Evolutionary conservation across 2,329 filamentous ascomycete genomes (phyloP), one percentile per base, ranked within the genome.

Genomic region (Botrytis elliptica): DNA sequence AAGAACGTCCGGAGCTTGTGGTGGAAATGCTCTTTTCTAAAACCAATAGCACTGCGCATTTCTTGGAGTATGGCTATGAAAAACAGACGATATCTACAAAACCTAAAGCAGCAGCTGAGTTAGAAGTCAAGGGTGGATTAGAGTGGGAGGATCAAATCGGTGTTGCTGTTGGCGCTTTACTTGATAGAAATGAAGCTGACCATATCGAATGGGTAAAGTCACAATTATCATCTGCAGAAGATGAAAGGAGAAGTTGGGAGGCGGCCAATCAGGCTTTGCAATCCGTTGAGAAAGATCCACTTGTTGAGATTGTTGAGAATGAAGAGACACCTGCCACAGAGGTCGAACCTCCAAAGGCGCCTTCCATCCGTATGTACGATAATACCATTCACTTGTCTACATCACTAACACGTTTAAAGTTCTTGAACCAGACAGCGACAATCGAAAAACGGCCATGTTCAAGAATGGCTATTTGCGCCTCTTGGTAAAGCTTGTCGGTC

Each of bases 21-120:
- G 91, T 97, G 0, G 96, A 99, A 83, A 89, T 99, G 87, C 86
- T 99, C 22, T 99, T 99, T 83, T 97, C 93, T 82, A 99, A 99
- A 82, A 92, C 94, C 73, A 91, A 90, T 70, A 88, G 89, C 64
- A 97, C 93, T 0, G 88, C 94, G 0, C 93, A 93, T 82, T 98
- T 94, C 81, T 87, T 99, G 8, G 95, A 98, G 80, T 94, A 95
- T 79, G 96, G 96, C 0, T 92, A 93, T 78, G 94, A 98, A 79
- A 93, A 91, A 80, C 94, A 95, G 77, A 89, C 91, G 0, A 81
- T 91, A 38, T 87, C 88, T 33, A 85, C 87, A n/a, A 87, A 89
- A 62, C 88, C 90, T 16, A 89, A 89, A 77, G 88, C 93, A 5
- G 94, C 91, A 0, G 92, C 93, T 18, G 93, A 97, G 80, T 85